Evolutionary conservation across 306 rosid species (phyloP).

Genomic region (Cucumis sativus): DNA sequence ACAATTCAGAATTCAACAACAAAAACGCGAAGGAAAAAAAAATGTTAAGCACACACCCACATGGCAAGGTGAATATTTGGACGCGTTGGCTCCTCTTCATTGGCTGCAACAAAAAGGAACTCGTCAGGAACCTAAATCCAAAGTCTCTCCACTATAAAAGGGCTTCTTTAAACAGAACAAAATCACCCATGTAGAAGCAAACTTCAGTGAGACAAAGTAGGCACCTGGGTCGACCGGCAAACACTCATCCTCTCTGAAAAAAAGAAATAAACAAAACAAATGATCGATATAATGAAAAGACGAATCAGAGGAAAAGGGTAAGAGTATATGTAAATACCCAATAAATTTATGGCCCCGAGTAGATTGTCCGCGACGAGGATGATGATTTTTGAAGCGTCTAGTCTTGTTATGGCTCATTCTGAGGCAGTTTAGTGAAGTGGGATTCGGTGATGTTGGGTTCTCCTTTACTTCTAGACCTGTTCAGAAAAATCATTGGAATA

Average conservation of each 20-base stretch:
- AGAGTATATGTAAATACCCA: constrained; percentile 20
- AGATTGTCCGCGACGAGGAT: constrained; percentile 33
- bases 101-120: constrained; percentile 16
- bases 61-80: constrained; percentile 74
- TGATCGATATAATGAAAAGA: constrained; percentile 5
- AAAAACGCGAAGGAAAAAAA: not conserved
- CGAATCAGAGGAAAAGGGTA: not conserved
- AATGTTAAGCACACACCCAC: constrained; percentile 52
- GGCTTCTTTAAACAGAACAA: not conserved
- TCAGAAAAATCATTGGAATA: no score
- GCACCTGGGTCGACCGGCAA: constrained; percentile 50
- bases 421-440: not conserved
- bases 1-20: not conserved
- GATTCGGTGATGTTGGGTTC: not conserved
- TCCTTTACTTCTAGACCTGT: not conserved
- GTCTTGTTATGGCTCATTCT: constrained; percentile 48
- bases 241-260: constrained; percentile 38
- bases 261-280: not conserved
- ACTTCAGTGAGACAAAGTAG: not conserved
- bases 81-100: constrained; percentile 32
- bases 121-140: not conserved
- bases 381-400: constrained; percentile 39
- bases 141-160: not conserved
- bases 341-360: constrained; percentile 34
- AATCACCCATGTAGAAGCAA: not conserved